phyloP scores from a whole-genome alignment of 495 filamentous ascomycete species.

The Podospora australis region DNA sequence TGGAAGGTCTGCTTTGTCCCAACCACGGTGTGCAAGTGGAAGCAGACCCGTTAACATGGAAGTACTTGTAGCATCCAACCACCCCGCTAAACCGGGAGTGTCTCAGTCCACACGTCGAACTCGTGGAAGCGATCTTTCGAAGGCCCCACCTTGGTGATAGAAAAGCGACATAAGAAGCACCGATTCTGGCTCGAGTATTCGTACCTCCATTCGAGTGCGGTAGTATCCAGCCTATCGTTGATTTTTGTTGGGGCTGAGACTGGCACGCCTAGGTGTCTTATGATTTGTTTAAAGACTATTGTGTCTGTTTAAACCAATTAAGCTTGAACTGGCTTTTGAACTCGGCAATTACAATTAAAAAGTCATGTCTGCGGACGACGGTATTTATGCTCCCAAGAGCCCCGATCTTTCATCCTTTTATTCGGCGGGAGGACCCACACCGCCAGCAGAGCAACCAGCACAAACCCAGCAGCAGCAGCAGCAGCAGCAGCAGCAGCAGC shows the following conservation, averaged over 20 bases:
- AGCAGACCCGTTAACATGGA: slow-evolving; percentile 3
- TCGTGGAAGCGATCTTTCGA: background rate
- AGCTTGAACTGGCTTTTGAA: slow-evolving; percentile 12
- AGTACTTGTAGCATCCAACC: slow-evolving; percentile 17
- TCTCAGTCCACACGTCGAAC: slow-evolving; percentile 1
- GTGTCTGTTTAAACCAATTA: too few relatives aligned
- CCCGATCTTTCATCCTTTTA: slow-evolving; percentile 51
- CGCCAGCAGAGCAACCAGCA: slow-evolving; percentile 16
- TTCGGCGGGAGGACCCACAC: slow-evolving; percentile 28
- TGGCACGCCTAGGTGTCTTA: slow-evolving; percentile 9
- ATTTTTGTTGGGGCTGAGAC: background rate
- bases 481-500: slow-evolving; percentile 20
- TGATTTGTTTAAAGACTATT: slow-evolving; percentile 20
- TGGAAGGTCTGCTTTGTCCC: slow-evolving; percentile 2
- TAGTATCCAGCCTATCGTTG: background rate
- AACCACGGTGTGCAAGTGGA: slow-evolving; percentile 1
- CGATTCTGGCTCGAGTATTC: background rate
- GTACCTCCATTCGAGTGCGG: too few relatives aligned
- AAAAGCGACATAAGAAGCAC: background rate
- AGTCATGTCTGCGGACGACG: slow-evolving; percentile 37
- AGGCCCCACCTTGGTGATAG: background rate
- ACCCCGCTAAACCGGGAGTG: slow-evolving; percentile 8
- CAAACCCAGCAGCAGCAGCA: slow-evolving; percentile 18
- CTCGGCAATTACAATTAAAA: too few relatives aligned
- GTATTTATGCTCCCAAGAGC: slow-evolving; percentile 49